Percentiles rank a stretch among this genome's conserved stretches.
Evolutionary conservation across 176 grass and related monocot species (phyloP).

Genomic region (Aegilops umbellulata): DNA sequence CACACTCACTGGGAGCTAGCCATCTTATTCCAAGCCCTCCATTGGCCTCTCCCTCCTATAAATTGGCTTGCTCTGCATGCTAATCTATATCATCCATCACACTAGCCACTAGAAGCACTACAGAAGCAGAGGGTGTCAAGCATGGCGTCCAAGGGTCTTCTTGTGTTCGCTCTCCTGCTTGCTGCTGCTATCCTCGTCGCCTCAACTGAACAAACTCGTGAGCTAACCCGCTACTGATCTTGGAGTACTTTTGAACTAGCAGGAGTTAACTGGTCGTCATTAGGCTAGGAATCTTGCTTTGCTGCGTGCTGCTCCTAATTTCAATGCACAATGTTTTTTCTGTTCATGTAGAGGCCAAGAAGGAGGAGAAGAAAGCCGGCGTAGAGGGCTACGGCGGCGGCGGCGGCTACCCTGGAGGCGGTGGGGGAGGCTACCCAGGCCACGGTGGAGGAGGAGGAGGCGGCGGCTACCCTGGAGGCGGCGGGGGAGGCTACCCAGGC

Average conservation of each 20-base stretch:
- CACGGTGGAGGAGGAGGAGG: background rate
- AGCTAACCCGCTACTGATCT: background rate
- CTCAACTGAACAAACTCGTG: slow-evolving; percentile 42
- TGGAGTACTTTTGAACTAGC: background rate
- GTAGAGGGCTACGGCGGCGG: slow-evolving; percentile 17
- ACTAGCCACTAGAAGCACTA: background rate
- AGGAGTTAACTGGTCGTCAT: background rate
- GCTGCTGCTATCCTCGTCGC: slow-evolving; percentile 39
- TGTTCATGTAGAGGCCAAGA: slow-evolving; percentile 7
- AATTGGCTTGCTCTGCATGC: background rate
- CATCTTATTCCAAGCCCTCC: background rate
- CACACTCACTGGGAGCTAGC: background rate
- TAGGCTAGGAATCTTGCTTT: background rate
- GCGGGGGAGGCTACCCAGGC: background rate
- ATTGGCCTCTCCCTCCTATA: background rate
- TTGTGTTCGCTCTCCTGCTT: slow-evolving; percentile 45
- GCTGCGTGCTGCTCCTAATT: background rate
- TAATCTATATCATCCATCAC: background rate
- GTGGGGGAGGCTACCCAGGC: too few species aligned
- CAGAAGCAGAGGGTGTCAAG: background rate
- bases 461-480: too few species aligned
- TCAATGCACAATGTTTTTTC: background rate
- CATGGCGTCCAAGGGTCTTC: slow-evolving; percentile 51
- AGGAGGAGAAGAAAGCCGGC: background rate
- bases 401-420: too few species aligned